Evolutionary conservation across 495 filamentous ascomycete genomes (phyloP), one percentile per base, ranked within the genome.

Genomic region (Podospora bellae-mahoneyi): DNA sequence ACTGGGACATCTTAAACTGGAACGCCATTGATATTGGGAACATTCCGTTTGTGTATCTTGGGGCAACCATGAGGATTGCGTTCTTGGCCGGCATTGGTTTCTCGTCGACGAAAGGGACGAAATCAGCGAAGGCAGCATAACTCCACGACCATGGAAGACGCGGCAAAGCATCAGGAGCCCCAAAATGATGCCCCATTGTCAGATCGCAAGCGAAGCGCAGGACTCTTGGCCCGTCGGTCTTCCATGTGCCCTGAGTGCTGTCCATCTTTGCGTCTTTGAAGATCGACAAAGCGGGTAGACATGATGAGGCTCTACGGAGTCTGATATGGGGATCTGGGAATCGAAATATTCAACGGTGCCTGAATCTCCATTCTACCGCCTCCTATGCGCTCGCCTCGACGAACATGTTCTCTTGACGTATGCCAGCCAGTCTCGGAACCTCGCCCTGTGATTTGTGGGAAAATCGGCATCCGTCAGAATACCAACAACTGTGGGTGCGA

Each of bases 21-120:
- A 89, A 89, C 71, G 77, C 81, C 0, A 90, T 90, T 64, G 85
- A 90, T 69, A 87, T 81, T 80, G 89, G 88, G 9, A 90, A 89
- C 71, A 79, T 91, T 5, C 78, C 75, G 1, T 86, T 88, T 69
- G 87, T 90, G 15, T 90, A 89, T 71, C 66, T 84, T 4, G 87
- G 86, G 28, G 86, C 85, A 0, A 67, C 74, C 1, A 80, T 86
- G 82, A 71, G 88, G 39, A 77, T 87, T 10, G 82, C 79, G 5
- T 88, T 91, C 63, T 71, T 91, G 60, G 67, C 70, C 2, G 84
- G 84, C 5, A 72, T 88, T 20, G 87, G 87, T 6, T 60, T 88
- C 55, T 72, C 72, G 13, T 61, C 32, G 26, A 65, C 32, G 26
- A 65, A 69, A 15, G 30, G 65, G 9, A 75, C 66, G 65, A 66